These are phyloP conservation scores for Gremmenia infestans DNA, from an alignment of 2,329 filamentous ascomycete species.

Conservation along the genomic window DNA sequence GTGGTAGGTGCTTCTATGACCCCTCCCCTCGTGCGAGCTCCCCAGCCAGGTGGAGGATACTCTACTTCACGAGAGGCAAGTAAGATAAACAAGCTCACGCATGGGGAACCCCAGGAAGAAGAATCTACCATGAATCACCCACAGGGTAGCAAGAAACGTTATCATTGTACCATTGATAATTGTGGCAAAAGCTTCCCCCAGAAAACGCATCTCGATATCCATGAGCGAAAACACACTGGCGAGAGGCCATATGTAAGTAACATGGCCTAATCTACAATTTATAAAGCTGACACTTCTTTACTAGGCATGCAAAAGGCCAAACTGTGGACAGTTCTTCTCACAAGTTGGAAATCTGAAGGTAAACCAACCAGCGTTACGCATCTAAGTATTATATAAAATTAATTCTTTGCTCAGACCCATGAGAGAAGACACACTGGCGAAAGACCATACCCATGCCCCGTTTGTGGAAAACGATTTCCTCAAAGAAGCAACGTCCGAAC, in stretches of 20 bases:
- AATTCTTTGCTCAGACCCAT: slow-evolving; percentile 57
- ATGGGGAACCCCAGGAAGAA: slow-evolving; percentile 19
- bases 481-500: slow-evolving; percentile 82
- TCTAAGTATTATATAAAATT: background rate
- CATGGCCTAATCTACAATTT: background rate
- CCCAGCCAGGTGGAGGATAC: slow-evolving; percentile 5
- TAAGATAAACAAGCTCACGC: slow-evolving; percentile 23
- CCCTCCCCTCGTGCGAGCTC: slow-evolving; percentile 29
- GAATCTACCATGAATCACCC: background rate
- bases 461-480: slow-evolving; percentile 77
- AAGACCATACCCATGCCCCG: slow-evolving; percentile 73
- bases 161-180: slow-evolving; percentile 66
- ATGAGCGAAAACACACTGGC: slow-evolving; percentile 82
- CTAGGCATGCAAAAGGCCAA: slow-evolving; percentile 57
- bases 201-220: slow-evolving; percentile 89
- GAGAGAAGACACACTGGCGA: slow-evolving; percentile 83
- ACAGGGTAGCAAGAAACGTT: slow-evolving; percentile 48
- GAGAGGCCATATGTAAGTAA: slow-evolving; percentile 79
- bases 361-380: slow-evolving; percentile 23
- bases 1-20: slow-evolving; percentile 22
- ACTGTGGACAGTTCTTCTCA: slow-evolving; percentile 77
- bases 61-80: slow-evolving; percentile 3
- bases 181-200: slow-evolving; percentile 84
- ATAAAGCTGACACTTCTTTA: slow-evolving; percentile 14
- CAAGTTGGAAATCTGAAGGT: slow-evolving; percentile 89